Evolutionary conservation across 1,139 yeast genomes (phyloP).

Genomic region (Nadsonia starkeyi-henricii): DNA sequence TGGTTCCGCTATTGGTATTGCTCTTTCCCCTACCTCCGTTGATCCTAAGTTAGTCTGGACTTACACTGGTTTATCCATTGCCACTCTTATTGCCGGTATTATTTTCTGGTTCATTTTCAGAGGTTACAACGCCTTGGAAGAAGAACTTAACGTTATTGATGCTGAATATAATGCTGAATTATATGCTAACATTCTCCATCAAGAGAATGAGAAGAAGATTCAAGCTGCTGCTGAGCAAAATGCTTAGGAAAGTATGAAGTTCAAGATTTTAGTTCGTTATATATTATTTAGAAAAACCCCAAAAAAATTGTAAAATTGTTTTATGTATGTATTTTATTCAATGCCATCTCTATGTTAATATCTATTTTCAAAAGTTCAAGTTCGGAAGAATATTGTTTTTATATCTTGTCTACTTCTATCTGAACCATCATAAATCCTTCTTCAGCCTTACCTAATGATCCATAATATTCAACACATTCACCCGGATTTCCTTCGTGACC

Average conservation of each 20-base stretch:
- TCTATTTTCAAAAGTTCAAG: too few species aligned
- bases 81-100: conserved; percentile 46
- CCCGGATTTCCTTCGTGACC: not conserved
- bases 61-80: conserved; percentile 46
- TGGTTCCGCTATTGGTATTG: conserved; percentile 64
- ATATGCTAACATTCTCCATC: conserved; percentile 14
- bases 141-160: conserved; percentile 46
- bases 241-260: conserved; percentile 2
- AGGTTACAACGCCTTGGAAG: conserved; percentile 44
- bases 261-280: conserved; percentile 2
- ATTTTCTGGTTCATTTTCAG: conserved; percentile 50
- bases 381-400: too few species aligned
- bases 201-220: conserved; percentile 6
- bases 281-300: too few species aligned
- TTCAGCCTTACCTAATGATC: not conserved
- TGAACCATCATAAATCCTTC: not conserved
- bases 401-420: not conserved
- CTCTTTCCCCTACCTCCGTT: conserved; percentile 48
- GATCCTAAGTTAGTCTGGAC: conserved; percentile 61
- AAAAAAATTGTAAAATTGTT: too few species aligned
- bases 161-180: conserved; percentile 21
- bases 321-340: too few species aligned
- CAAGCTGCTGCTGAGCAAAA: not conserved
- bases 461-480: not conserved
- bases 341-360: too few species aligned